Evolutionary conservation across 2,329 filamentous ascomycete species (phyloP).

Genomic region (Exutisphaerella laricina): DNA sequence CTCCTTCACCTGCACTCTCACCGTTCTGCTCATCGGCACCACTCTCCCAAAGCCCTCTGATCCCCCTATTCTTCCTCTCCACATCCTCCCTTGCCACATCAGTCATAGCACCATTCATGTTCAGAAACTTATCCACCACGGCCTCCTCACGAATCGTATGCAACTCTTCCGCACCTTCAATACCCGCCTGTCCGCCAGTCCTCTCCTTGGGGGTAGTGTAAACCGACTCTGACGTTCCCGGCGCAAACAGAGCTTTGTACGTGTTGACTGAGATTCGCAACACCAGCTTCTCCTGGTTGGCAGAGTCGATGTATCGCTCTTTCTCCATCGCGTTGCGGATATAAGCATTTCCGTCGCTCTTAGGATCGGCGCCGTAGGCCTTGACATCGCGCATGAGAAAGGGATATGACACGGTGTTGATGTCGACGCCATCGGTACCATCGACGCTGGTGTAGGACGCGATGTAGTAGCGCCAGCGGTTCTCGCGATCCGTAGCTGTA

Average conservation of each 20-base stretch:
- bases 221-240: constrained; percentile 39
- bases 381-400: constrained; percentile 38
- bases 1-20: constrained; percentile 16
- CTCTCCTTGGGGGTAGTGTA: constrained; percentile 33
- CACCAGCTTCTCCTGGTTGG: constrained; percentile 39
- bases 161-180: constrained; percentile 32
- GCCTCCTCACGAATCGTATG: constrained; percentile 33
- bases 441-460: constrained; percentile 85
- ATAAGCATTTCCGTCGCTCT: constrained; percentile 8
- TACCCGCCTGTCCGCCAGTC: constrained; percentile 32
- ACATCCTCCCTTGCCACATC: constrained; percentile 43
- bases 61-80: constrained; percentile 38
- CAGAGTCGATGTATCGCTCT: constrained; percentile 20
- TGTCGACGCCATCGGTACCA: constrained; percentile 56
- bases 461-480: constrained; percentile 89
- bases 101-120: constrained; percentile 45
- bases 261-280: constrained; percentile 41
- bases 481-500: constrained; percentile 43
- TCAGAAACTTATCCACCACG: constrained; percentile 39
- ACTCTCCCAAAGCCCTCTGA: constrained; percentile 20
- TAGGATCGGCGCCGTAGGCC: constrained; percentile 32
- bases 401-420: constrained; percentile 31
- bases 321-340: constrained; percentile 1
- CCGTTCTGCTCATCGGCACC: constrained; percentile 11
- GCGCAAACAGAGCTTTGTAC: constrained; percentile 41